Evolutionary conservation across 2,329 filamentous ascomycete genomes (phyloP).

Genomic region (Colletotrichum graminicola): DNA sequence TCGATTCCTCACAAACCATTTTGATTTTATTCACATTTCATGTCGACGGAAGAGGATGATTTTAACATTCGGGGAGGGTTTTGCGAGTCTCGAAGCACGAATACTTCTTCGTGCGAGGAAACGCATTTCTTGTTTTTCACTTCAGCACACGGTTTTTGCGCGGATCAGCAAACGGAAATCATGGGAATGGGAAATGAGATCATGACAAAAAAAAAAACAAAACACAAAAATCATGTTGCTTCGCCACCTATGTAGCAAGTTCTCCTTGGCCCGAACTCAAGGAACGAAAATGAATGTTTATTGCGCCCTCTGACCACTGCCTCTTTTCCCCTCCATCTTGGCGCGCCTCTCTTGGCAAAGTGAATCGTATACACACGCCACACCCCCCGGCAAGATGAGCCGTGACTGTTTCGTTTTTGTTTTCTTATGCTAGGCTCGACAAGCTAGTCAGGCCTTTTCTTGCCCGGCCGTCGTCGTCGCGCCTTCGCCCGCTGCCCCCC

Average conservation of each 20-base stretch:
- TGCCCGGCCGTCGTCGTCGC: not conserved
- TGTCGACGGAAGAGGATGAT: conserved; percentile 12
- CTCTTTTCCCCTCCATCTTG: not conserved
- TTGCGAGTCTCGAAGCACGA: conserved; percentile 34
- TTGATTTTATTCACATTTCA: conserved; percentile 29
- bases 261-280: conserved; percentile 29
- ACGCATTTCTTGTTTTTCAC: not conserved
- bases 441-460: not conserved
- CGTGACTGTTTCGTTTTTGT: not conserved
- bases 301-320: conserved; percentile 1
- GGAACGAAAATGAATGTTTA: conserved; percentile 35
- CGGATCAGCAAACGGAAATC: conserved; percentile 21
- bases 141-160: conserved; percentile 11
- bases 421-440: not conserved
- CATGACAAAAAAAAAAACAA: conserved; percentile 33
- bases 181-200: conserved; percentile 38
- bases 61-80: conserved; percentile 23
- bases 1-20: not conserved
- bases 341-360: not conserved
- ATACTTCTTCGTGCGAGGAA: conserved; percentile 24
- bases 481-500: too few relatives aligned
- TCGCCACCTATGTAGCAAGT: conserved; percentile 40
- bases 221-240: conserved; percentile 34
- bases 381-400: not conserved
- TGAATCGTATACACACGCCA: not conserved